These are phyloP conservation scores for Penicillium cosmopolitanum DNA, from an alignment of 495 filamentous ascomycete species.

Conservation along the genomic window DNA sequence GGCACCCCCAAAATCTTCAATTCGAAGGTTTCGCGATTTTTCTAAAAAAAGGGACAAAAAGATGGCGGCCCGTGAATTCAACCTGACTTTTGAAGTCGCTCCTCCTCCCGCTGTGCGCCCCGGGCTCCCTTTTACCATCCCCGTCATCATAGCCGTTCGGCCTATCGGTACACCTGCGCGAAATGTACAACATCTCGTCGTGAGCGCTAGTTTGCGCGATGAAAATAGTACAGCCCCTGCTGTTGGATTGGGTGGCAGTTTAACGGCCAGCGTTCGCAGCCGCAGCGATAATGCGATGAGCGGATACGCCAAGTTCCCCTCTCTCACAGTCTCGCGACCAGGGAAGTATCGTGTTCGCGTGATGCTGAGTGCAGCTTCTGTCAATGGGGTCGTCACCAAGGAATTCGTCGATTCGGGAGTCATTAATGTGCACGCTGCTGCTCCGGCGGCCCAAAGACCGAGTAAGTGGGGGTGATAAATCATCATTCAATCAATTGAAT, in stretches of 20 bases:
- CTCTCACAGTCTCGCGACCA: slow-evolving; percentile 35
- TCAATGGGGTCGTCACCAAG: slow-evolving; percentile 36
- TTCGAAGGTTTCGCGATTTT: no score
- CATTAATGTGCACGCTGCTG: slow-evolving; percentile 38
- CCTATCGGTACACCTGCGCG: slow-evolving; percentile 34
- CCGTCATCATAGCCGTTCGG: slow-evolving; percentile 40
- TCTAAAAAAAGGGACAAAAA: neutral
- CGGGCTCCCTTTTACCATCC: slow-evolving; percentile 37
- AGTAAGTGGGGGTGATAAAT: slow-evolving; percentile 30
- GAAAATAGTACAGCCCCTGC: slow-evolving; percentile 34
- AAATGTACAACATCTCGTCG: slow-evolving; percentile 37
- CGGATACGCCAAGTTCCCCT: slow-evolving; percentile 41
- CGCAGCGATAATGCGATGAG: slow-evolving; percentile 38
- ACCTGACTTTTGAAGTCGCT: slow-evolving; percentile 38
- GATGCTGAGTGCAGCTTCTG: slow-evolving; percentile 39
- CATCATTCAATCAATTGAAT: neutral
- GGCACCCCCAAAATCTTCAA: neutral
- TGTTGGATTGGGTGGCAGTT: slow-evolving; percentile 32
- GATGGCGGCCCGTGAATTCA: slow-evolving; percentile 43
- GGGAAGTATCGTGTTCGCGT: slow-evolving; percentile 42
- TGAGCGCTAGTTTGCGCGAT: slow-evolving; percentile 36
- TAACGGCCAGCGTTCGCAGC: slow-evolving; percentile 44
- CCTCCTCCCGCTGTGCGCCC: slow-evolving; percentile 37
- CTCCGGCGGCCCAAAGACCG: slow-evolving; percentile 35
- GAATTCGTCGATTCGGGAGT: slow-evolving; percentile 40